Percentiles rank a stretch among this genome's conserved stretches.
Evolutionary conservation across 768 basidiomycete genomes (phyloP).

Genomic region (Thelephora aurantiotincta): DNA sequence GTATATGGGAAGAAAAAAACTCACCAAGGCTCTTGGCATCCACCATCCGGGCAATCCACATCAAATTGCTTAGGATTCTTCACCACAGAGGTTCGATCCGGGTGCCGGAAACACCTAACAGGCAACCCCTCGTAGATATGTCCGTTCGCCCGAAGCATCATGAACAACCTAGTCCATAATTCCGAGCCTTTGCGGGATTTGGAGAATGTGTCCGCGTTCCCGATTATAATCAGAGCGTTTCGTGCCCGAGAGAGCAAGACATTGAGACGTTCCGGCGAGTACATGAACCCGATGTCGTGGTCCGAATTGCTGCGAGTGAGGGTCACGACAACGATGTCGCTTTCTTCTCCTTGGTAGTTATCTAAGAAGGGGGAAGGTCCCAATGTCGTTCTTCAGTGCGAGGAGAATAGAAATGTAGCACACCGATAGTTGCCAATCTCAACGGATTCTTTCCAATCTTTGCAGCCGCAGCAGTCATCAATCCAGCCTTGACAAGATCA

Average conservation of each 20-base stretch:
- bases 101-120: conserved; percentile 42
- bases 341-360: conserved; percentile 69
- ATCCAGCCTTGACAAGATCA: conserved; percentile 44
- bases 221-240: conserved; percentile 49
- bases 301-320: conserved; percentile 44
- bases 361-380: conserved; percentile 22
- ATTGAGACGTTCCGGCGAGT: conserved; percentile 51
- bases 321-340: conserved; percentile 48
- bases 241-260: conserved; percentile 60
- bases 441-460: conserved; percentile 30
- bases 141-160: conserved; percentile 23
- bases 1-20: conserved; percentile 4
- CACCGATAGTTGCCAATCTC: conserved; percentile 54
- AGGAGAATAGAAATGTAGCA: conserved; percentile 2
- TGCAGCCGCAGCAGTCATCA: conserved; percentile 26
- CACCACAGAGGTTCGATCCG: conserved; percentile 23
- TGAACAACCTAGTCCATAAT: conserved; percentile 38
- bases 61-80: conserved; percentile 34
- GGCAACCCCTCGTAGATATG: conserved; percentile 51
- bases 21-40: conserved; percentile 50
- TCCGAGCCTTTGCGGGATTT: conserved; percentile 34
- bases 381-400: background rate
- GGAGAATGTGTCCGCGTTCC: conserved; percentile 45
- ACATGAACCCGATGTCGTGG: conserved; percentile 60
- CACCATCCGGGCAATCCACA: conserved; percentile 40